These are phyloP conservation scores for Penicillium sp. DNA, from an alignment of 2,329 filamentous ascomycete species.

Conservation along the genomic window DNA sequence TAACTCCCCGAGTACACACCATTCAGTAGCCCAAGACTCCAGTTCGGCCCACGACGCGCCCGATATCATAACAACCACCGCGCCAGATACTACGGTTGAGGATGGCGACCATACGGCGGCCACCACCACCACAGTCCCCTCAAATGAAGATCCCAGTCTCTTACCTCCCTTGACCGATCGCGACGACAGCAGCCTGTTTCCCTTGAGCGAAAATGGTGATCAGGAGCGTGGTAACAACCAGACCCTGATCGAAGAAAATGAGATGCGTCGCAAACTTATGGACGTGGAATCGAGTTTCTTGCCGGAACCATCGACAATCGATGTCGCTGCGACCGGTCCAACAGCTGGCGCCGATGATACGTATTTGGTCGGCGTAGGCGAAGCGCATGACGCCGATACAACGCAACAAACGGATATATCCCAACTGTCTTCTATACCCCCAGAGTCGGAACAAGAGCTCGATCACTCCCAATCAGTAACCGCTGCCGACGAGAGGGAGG, in stretches of 20 bases:
- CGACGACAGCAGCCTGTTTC: constrained; percentile 32
- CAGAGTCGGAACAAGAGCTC: constrained; percentile 16
- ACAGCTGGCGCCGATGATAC: constrained; percentile 40
- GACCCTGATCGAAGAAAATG: constrained; percentile 49
- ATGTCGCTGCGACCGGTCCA: constrained; percentile 27
- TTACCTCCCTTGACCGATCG: constrained; percentile 31
- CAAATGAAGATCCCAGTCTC: constrained; percentile 26
- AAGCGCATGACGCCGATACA: constrained; percentile 17
- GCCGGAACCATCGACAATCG: constrained; percentile 48
- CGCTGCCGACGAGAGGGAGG: constrained; percentile 1
- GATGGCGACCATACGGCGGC: constrained; percentile 16
- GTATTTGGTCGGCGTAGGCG: constrained; percentile 37
- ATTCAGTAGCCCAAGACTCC: constrained; percentile 13
- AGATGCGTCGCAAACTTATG: constrained; percentile 55
- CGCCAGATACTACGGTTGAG: constrained; percentile 7
- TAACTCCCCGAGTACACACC: constrained; percentile 19
- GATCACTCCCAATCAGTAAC: constrained; percentile 7
- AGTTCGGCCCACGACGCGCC: constrained; percentile 15
- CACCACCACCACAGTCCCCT: constrained; percentile 15
- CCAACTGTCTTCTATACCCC: constrained; percentile 25
- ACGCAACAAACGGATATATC: constrained; percentile 18
- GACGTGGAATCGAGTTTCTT: constrained; percentile 61
- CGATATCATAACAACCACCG: constrained; percentile 12
- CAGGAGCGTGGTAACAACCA: constrained; percentile 35
- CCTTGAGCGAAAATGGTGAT: constrained; percentile 30